Evolutionary conservation across 2,329 filamentous ascomycete genomes (phyloP), one percentile per base, ranked within the genome.

Genomic region (Penicillium psychrosexuale): DNA sequence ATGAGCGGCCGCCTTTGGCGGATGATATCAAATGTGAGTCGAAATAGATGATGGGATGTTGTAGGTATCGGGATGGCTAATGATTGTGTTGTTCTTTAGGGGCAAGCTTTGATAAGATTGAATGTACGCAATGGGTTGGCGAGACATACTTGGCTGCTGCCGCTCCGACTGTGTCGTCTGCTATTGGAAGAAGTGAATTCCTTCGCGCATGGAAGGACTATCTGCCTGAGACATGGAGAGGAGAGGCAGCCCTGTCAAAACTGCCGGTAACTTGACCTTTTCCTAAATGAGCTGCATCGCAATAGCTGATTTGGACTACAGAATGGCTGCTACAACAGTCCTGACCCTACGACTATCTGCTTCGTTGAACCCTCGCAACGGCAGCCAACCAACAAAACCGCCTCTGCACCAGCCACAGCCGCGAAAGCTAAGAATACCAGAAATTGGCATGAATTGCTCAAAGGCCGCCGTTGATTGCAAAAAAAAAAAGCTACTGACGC

Each of bases 361-460:
- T 76, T 71, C 53, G 61, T 70, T 40, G 62, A 66, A 36, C 58
- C 67, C 34, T 61, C 56, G 15, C 71, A 72, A 53, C 64, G 68
- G 31, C 63, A 70, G 28, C 68, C 66, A 45, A 39, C 55, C 7
- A 66, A 61, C 50, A 67, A 68, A 50, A 61, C 66, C 48, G 56
- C 62, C 11, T 63, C 61, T 28, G 64, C 61, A 3, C 58, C 65
- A 9, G 58, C 65, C 37, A 33, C 58, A 30, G 54, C 58, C 31
- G 51, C 59, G n/a, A 65, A 63, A 45, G 67, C 63, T 19, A 75
- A 74, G 55, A 70, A 68, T 51, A 64, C 69, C 34, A 66, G 73
- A 49, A 77, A 76, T 39, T 77, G 75, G 75, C 75, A 77, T 58
- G 75, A 77, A 59, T 64, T 74, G 48, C 75, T 77, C 59, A 74